Evolutionary conservation across 495 filamentous ascomycete species (phyloP).

Genomic region (Aspergillus biplanus): DNA sequence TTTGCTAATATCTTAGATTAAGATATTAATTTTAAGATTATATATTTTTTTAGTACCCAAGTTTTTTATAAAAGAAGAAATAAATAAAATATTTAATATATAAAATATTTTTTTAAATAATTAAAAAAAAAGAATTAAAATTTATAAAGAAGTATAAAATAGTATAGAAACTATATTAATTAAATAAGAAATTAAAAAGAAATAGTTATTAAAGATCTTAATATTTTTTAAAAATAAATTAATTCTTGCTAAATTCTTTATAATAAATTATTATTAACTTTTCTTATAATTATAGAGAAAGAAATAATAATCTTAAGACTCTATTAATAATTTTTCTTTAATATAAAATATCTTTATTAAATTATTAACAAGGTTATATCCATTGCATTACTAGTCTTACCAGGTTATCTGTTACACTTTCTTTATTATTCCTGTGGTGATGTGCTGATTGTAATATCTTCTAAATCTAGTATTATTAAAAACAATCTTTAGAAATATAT

Average conservation of each 20-base stretch:
- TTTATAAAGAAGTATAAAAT: not conserved
- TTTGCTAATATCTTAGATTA: not conserved
- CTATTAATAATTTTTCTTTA: not conserved
- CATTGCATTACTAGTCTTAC: not conserved
- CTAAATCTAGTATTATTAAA: too few relatives aligned
- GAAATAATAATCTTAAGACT: too few relatives aligned
- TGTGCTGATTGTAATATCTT: too few relatives aligned
- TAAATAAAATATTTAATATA: not conserved
- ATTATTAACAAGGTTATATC: not conserved
- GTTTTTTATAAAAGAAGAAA: not conserved
- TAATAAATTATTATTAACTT: not conserved
- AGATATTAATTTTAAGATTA: not conserved
- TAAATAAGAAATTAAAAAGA: not conserved
- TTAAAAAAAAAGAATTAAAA: not conserved
- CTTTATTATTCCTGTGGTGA: not conserved
- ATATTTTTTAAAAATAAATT: not conserved
- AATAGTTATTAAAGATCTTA: not conserved
- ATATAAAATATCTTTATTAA: not conserved
- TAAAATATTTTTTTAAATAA: not conserved
- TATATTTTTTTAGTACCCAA: not conserved
- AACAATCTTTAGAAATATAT: too few relatives aligned
- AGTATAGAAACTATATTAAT: not conserved
- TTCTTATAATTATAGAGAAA: too few relatives aligned
- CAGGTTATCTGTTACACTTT: not conserved
- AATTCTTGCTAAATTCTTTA: not conserved